Conservation (phyloP, 2,329 filamentous ascomycete genomes). For the Hymenoscyphus infarciens region DNA sequence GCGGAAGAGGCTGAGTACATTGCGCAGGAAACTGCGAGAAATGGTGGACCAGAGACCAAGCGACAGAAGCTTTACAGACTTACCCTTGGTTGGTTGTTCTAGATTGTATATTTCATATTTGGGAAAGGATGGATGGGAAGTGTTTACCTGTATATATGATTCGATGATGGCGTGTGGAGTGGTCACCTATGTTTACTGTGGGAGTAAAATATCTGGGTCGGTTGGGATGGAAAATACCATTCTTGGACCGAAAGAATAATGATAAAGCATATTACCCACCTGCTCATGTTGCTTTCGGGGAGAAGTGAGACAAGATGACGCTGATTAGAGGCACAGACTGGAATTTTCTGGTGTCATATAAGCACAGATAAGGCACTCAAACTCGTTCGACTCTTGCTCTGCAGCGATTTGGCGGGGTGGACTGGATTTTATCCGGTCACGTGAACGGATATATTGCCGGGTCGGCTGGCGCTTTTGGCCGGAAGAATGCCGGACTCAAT, state of each 20-base stretch:
- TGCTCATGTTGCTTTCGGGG: no score
- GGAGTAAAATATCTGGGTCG: not conserved
- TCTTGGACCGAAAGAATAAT: not conserved
- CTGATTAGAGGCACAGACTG: no score
- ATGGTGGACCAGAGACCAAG: slow-evolving; percentile 25
- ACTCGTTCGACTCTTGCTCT: no score
- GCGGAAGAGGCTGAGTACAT: slow-evolving; percentile 49
- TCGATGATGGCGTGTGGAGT: not conserved
- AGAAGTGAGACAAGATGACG: no score
- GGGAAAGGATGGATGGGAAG: not conserved
- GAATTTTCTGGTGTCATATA: no score
- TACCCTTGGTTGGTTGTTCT: slow-evolving; percentile 28
- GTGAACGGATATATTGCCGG: no score
- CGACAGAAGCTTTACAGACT: slow-evolving; percentile 25
- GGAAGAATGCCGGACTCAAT: no score
- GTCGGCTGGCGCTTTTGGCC: no score
- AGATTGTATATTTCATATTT: not conserved
- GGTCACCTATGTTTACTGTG: not conserved
- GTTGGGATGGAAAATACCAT: not conserved
- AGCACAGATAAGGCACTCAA: no score
- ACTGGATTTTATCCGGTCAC: no score
- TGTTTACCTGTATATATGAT: not conserved
- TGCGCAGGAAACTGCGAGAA: slow-evolving; percentile 18
- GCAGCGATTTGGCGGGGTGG: no score
- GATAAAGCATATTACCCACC: not conserved